phyloP scores from a whole-genome alignment of 345 rosid species.

The Angophora floribunda region DNA sequence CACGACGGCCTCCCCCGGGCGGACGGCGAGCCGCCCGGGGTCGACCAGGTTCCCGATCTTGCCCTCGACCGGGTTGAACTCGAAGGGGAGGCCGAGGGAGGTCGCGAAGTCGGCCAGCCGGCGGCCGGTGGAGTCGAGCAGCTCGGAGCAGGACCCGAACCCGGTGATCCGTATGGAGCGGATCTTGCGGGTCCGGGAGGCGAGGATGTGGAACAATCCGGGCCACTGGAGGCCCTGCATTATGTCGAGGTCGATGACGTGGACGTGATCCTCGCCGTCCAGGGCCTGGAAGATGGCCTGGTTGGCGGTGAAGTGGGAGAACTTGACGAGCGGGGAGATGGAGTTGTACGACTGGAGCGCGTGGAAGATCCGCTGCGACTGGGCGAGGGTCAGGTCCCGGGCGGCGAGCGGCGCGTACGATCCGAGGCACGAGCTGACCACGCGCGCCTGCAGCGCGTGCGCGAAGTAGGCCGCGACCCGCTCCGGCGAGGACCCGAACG shows the following conservation, averaged over 20 bases:
- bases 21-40: slow-evolving; percentile 43
- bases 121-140: slow-evolving; percentile 81
- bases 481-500: slow-evolving; percentile 82
- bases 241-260: slow-evolving; percentile 85
- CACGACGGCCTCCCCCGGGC: slow-evolving; percentile 59
- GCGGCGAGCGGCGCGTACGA: slow-evolving; percentile 33
- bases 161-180: slow-evolving; percentile 81
- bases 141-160: slow-evolving; percentile 67
- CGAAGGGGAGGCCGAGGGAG: slow-evolving; percentile 72
- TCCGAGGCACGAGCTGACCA: slow-evolving; percentile 65
- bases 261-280: slow-evolving; percentile 73
- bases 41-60: slow-evolving; percentile 60
- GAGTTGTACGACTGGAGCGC: slow-evolving; percentile 84
- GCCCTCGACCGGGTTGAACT: slow-evolving; percentile 72
- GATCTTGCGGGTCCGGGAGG: slow-evolving; percentile 65
- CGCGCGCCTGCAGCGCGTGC: slow-evolving; percentile 78
- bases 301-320: slow-evolving; percentile 95
- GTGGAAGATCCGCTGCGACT: slow-evolving; percentile 62
- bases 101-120: slow-evolving; percentile 78
- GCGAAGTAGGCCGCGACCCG: slow-evolving; percentile 88
- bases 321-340: slow-evolving; percentile 64
- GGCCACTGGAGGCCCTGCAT: slow-evolving; percentile 99
- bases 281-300: slow-evolving; percentile 88
- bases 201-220: slow-evolving; percentile 90
- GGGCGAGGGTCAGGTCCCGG: slow-evolving; percentile 32